phyloP scores from a whole-genome alignment of 2,329 filamentous ascomycete genomes.

The Botrytis paeoniae region DNA sequence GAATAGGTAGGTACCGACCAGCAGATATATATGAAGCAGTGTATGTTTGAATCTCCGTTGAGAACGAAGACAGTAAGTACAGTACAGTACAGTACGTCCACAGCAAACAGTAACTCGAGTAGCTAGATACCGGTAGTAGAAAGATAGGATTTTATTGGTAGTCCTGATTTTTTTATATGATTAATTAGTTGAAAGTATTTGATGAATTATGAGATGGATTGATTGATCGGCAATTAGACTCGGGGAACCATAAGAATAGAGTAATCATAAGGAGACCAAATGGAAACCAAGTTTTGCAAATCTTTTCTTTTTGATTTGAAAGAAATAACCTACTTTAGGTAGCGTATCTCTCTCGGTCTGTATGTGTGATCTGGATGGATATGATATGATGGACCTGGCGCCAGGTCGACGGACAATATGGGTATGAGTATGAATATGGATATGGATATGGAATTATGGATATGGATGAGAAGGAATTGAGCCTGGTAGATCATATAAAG shows the following conservation, averaged over 20 bases:
- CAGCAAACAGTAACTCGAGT: not conserved
- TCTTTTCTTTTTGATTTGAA: not conserved
- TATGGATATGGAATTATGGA: not conserved
- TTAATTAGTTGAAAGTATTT: not conserved
- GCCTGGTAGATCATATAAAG: not conserved
- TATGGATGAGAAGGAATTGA: not conserved
- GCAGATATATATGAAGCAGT: not conserved
- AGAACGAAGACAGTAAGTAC: not conserved
- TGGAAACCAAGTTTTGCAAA: not conserved
- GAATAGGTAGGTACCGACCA: not conserved
- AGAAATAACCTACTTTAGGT: not conserved
- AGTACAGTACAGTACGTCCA: not conserved
- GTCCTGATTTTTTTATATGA: not conserved
- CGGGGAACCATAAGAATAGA: not conserved
- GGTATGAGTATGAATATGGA: not conserved
- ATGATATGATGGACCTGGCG: not conserved
- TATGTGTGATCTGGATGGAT: not conserved
- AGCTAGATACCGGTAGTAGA: not conserved
- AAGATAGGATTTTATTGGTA: no score
- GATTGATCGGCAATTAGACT: conserved; percentile 9
- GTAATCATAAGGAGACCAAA: not conserved
- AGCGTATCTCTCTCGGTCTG: not conserved
- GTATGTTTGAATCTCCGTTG: not conserved
- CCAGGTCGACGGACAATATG: not conserved
- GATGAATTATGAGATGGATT: not conserved